Evolutionary conservation across 768 basidiomycete genomes (phyloP).

Genomic region (Lactarius deliciosus): DNA sequence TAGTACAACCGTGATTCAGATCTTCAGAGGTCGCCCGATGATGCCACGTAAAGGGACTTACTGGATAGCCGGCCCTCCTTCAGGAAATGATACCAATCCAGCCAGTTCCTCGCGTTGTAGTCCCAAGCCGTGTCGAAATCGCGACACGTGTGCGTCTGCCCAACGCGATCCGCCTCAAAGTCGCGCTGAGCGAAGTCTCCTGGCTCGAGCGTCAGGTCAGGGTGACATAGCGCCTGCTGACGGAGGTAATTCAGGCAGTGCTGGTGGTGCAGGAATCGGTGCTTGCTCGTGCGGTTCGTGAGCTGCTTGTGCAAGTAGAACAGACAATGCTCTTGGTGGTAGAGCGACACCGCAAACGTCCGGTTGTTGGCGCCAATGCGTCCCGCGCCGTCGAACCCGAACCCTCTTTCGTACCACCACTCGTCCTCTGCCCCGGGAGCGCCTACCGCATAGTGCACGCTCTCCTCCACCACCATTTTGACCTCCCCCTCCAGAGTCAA

Average conservation of each 20-base stretch:
- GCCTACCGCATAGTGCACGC: conserved; percentile 1
- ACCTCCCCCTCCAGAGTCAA: background rate
- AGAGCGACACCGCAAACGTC: conserved; percentile 40
- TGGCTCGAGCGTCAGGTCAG: conserved; percentile 41
- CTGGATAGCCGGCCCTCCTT: too few species aligned
- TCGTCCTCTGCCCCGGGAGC: background rate
- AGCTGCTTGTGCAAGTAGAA: conserved; percentile 34
- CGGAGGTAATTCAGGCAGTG: conserved; percentile 45
- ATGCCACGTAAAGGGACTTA: background rate
- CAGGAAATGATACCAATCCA: too few species aligned
- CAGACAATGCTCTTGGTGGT: conserved; percentile 50
- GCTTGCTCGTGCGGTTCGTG: conserved; percentile 30
- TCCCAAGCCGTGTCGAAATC: conserved; percentile 37
- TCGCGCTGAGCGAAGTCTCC: conserved; percentile 32
- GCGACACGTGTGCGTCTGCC: conserved; percentile 37
- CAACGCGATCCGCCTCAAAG: conserved; percentile 36
- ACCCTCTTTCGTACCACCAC: conserved; percentile 8
- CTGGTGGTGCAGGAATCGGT: conserved; percentile 35
- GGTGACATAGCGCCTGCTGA: conserved; percentile 40
- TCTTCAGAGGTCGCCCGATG: background rate
- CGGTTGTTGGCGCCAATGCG: conserved; percentile 16
- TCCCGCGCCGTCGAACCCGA: conserved; percentile 16
- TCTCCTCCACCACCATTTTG: conserved; percentile 22
- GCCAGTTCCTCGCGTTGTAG: conserved; percentile 8
- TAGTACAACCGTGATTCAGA: too few species aligned